Conservation (phyloP, 1,284 basidiomycete species). For the Pulveroboletus sp. region DNA sequence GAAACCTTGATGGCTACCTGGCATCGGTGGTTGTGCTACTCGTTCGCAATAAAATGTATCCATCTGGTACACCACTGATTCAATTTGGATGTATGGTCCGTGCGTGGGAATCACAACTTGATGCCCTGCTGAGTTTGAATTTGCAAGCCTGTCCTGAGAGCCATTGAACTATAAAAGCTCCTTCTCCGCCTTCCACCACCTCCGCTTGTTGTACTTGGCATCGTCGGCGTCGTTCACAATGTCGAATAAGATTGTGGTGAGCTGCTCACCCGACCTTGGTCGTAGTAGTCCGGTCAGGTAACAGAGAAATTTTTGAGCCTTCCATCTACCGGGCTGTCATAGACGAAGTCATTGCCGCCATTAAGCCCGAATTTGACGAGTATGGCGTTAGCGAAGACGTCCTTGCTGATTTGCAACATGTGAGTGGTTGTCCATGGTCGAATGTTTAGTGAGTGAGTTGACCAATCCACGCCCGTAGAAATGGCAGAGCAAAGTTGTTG, state of each 20-base stretch:
- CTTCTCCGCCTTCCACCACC: slow-evolving; percentile 39
- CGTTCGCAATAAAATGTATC: too few relatives aligned
- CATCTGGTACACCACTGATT: too few relatives aligned
- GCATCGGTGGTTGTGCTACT: too few relatives aligned
- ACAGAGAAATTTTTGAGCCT: slow-evolving; percentile 74
- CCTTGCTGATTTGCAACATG: slow-evolving; percentile 83
- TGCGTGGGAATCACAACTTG: slow-evolving; percentile 46
- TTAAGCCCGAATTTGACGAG: slow-evolving; percentile 96
- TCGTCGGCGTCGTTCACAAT: slow-evolving; percentile 46
- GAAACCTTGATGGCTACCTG: neutral
- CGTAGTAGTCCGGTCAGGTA: slow-evolving; percentile 59
- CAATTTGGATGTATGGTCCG: slow-evolving; percentile 33
- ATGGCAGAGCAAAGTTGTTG: slow-evolving; percentile 93
- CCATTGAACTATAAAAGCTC: slow-evolving; percentile 53
- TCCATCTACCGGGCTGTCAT: slow-evolving; percentile 91
- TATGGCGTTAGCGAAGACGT: slow-evolving; percentile 94
- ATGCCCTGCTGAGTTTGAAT: slow-evolving; percentile 45
- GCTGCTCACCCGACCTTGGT: slow-evolving; percentile 65
- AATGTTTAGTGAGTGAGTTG: slow-evolving; percentile 15
- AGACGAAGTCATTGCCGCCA: slow-evolving; percentile 89
- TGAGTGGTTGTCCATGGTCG: slow-evolving; percentile 47
- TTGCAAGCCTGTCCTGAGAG: slow-evolving; percentile 40
- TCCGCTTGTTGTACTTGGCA: slow-evolving; percentile 39
- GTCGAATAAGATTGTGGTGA: slow-evolving; percentile 92
- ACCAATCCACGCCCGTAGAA: slow-evolving; percentile 52